Evolutionary conservation across 23 red algal genomes (phyloP).

Genomic region (Gracilaria vermiculophylla): DNA sequence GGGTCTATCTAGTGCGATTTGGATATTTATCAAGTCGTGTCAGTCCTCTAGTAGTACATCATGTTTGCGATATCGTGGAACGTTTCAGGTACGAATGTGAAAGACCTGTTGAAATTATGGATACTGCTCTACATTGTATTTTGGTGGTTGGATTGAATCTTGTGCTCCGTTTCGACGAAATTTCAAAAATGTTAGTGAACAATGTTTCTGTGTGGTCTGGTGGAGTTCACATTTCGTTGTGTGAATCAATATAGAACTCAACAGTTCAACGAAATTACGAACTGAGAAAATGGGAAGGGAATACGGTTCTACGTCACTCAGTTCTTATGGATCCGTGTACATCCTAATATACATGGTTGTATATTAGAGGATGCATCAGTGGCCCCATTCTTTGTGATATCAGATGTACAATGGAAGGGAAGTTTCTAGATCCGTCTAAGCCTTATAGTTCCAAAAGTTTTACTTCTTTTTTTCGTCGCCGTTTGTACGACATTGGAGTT

Average conservation of each 20-base stretch:
- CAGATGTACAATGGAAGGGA: not conserved
- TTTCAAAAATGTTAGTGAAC: not conserved
- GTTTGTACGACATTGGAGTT: not conserved
- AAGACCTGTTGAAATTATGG: too few species aligned
- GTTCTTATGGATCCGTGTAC: conserved; percentile 18
- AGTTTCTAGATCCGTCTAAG: not conserved
- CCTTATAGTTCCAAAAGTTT: not conserved
- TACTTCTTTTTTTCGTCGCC: not conserved
- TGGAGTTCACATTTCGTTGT: not conserved
- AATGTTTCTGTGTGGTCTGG: not conserved
- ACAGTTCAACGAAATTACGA: not conserved
- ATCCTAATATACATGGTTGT: not conserved
- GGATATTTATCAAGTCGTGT: too few species aligned
- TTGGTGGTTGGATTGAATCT: too few species aligned
- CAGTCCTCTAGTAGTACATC: too few species aligned
- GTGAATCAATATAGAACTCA: not conserved
- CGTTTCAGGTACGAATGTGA: too few species aligned
- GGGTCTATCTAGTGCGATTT: too few species aligned
- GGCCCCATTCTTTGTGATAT: not conserved
- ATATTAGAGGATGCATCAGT: not conserved
- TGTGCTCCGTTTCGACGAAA: too few species aligned
- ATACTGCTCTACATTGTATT: too few species aligned
- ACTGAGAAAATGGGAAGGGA: not conserved
- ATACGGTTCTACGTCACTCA: not conserved
- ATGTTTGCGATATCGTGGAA: too few species aligned